These are phyloP conservation scores for Rosa lucieae DNA, from an alignment of 306 rosid species.

Conservation along the genomic window DNA sequence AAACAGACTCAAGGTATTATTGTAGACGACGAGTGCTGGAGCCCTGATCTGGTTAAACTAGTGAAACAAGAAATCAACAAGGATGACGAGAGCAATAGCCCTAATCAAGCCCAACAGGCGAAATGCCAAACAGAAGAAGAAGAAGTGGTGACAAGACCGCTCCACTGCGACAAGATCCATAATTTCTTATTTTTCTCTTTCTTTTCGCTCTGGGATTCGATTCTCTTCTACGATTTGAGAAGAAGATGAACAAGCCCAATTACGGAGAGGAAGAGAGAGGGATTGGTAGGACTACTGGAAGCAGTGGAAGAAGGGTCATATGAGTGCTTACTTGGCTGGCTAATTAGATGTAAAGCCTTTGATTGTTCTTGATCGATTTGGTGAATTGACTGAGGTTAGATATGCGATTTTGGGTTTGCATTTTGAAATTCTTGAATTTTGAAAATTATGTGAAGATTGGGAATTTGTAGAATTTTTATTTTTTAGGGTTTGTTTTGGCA, in stretches of 20 bases:
- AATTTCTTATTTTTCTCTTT: background rate
- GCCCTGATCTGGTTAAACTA: too few relatives aligned
- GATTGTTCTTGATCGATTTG: conserved; percentile 33
- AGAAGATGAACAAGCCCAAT: conserved; percentile 18
- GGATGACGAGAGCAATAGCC: too few relatives aligned
- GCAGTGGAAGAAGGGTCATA: conserved; percentile 44
- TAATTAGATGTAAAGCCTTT: conserved; percentile 47
- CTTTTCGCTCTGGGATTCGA: background rate
- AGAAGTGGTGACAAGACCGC: too few relatives aligned
- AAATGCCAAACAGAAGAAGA: too few relatives aligned
- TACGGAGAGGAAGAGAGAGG: conserved; percentile 13
- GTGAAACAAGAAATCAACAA: too few relatives aligned
- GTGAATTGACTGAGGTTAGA: conserved; percentile 38
- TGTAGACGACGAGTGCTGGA: too few relatives aligned
- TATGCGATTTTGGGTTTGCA: background rate
- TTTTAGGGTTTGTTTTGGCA: conserved; percentile 24
- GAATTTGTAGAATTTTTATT: background rate
- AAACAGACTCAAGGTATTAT: too few relatives aligned
- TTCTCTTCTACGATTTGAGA: conserved; percentile 11
- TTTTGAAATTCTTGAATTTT: background rate
- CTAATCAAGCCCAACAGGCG: too few relatives aligned
- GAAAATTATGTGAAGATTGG: conserved; percentile 4
- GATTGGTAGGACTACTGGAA: conserved; percentile 23
- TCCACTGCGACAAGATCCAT: background rate
- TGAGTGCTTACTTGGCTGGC: conserved; percentile 50